Evolutionary conservation across 2,329 filamentous ascomycete genomes (phyloP), one percentile per base, ranked within the genome.

Genomic region (Madurella fahalii): DNA sequence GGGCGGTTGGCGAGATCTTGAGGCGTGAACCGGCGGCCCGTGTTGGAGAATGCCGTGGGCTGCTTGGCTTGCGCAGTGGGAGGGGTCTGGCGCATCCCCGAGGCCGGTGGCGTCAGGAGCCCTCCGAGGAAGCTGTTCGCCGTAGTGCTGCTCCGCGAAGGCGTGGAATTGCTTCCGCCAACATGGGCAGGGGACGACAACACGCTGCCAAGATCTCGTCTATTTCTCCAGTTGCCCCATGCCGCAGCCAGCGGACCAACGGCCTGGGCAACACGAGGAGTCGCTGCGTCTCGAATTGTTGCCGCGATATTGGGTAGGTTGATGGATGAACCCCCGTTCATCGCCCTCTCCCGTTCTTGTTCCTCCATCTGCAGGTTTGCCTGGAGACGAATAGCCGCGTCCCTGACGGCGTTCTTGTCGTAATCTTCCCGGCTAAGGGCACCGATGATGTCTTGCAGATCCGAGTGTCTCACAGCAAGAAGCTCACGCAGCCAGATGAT

Each of bases 331-430:
- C 82, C 82, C 46, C 85, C 85, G 51, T 87, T 85, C 72, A 89
- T 81, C 1, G 90, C 86, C 56, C 94, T 83, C 70, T 97, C 93
- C 49, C 90, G 89, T 72, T 96, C 92, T 69, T 96, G 90, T 68
- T 95, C 89, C 71, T 99, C 93, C 94, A 99, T 99, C 69, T 97
- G 90, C 37, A 99, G 78, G 66, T 96, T 96, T 13, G 94, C 90
- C 68, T 90, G 90, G 57, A 99, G 85, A 50, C 94, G 87, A 63
- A 97, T 97, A 37, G 90, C 89, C 5, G 92, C 91, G 68, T 97
- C 92, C 64, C 89, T 89, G 60, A 96, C 88, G 5, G 82, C 80
- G 58, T 90, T 84, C 54, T 84, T 83, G 69, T 97, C 86, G 68
- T 89, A 94, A 25, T 79, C 76, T 4, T 91, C 86, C 58, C 85